Conservation (phyloP, 179 eudicot genomes). For the Silene noctiflora region DNA sequence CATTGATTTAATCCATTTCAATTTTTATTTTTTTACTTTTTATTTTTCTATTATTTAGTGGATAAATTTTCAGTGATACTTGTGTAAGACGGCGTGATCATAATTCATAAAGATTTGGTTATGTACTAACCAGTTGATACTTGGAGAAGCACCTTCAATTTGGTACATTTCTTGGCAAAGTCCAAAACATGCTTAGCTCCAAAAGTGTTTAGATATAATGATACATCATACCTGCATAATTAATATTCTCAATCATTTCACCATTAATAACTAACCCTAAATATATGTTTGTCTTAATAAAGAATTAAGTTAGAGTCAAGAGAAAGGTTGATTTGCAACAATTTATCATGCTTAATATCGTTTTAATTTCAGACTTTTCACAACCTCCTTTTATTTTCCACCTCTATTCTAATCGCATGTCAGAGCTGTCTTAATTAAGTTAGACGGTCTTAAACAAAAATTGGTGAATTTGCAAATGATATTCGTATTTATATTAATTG, state of each 20-base stretch:
- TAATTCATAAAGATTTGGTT: too few species aligned
- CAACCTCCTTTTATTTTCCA: too few species aligned
- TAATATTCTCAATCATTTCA: neutral
- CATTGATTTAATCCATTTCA: too few species aligned
- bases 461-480: neutral
- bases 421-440: too few species aligned
- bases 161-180: conserved; percentile 62
- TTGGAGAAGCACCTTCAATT: conserved; percentile 59
- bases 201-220: conserved; percentile 54
- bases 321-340: neutral
- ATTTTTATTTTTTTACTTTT: too few species aligned
- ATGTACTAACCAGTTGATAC: conserved; percentile 73
- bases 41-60: too few species aligned
- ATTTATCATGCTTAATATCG: too few species aligned
- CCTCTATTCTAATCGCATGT: too few species aligned
- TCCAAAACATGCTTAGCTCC: conserved; percentile 66
- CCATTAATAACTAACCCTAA: neutral
- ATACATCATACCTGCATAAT: conserved; percentile 53
- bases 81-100: too few species aligned
- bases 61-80: too few species aligned
- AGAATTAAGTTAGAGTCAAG: neutral
- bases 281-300: neutral
- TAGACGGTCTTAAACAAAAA: too few species aligned
- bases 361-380: too few species aligned
- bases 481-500: neutral